Percentiles rank a stretch among this genome's conserved stretches.
Conservation (phyloP, 257 asterid species). For the Jacaranda copaia region DNA sequence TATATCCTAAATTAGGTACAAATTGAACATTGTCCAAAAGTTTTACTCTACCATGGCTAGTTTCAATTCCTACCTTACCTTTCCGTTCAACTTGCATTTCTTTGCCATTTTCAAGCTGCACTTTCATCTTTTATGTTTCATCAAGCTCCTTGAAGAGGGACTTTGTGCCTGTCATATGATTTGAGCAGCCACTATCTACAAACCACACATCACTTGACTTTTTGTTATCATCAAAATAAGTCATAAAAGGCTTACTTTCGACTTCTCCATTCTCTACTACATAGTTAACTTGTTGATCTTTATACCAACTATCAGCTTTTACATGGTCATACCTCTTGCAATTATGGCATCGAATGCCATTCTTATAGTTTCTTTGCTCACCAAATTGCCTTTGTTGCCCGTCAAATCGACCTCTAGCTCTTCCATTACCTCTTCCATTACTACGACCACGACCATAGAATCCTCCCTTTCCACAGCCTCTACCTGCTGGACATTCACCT, state of each 20-base stretch:
- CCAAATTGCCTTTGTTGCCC: background rate
- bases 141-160: background rate
- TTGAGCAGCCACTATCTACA: background rate
- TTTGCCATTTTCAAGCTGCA: too few relatives aligned
- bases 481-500: background rate
- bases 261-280: background rate
- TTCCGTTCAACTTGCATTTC: conserved; percentile 2
- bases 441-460: background rate
- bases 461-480: background rate
- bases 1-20: conserved; percentile 25
- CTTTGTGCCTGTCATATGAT: background rate
- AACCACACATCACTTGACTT: background rate
- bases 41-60: background rate
- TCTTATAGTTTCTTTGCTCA: background rate
- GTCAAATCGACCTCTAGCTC: too few relatives aligned
- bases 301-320: background rate
- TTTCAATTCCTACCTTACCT: background rate
- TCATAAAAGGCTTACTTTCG: background rate
- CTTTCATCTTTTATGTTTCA: background rate
- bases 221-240: too few relatives aligned
- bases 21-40: background rate
- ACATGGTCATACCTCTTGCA: background rate
- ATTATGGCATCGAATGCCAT: background rate
- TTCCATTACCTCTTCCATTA: too few relatives aligned
- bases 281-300: background rate